Base-by-base conservation (phyloP, 2,329 filamentous ascomycete species). In the Fusarium sp. region DNA sequence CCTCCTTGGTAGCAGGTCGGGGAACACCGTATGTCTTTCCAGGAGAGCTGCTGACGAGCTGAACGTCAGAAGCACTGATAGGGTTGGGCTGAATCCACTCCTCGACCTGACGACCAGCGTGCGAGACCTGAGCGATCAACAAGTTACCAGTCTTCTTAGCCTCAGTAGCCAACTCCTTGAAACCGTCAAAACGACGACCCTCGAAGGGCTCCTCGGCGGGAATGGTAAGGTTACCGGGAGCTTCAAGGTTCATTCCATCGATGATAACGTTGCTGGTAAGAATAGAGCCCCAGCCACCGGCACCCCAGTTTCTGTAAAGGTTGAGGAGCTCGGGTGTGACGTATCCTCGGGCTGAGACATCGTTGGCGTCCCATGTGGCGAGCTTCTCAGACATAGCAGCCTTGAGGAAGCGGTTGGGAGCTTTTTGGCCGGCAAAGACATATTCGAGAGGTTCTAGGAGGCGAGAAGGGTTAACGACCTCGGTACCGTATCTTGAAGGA, bases 21-120 rank as follows among this genome's bases (percentile, higher is more conserved):
- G 67, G 62, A 86, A 75, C 75, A 81, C 70, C 49, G 82, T 78
- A 70, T 20, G 18, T 52, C 11, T 45, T 46, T 11, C 83, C 82
- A 56, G 89, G 87, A 0, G 86, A 86, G 74, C 86, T 87, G 74
- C 86, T 65, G 88, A 83, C 5, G 86, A 80, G 63, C 22, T 67
- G 72, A 84, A 91, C 73, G 0, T 87, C 85, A 1, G 88, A 88
- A 0, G 87, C 83, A 71, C 90, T 85, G 24, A 69, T 65, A 3
- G 69, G 65, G 14, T 70, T 58, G 40, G 67, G 67, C 10, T 70
- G 58, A 6, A 70, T 20, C 67, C 67, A 70, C 2, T 62, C 67
- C 25, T 70, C 67, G 22, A 70, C 67, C 11, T 70, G 67, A 24
- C 67, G 67, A 16, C 67, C 67, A n/a, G 52, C 62, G 22, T 70